These are phyloP conservation scores for Fusarium irregulare DNA, from an alignment of 2,329 filamentous ascomycete species.

Conservation along the genomic window DNA sequence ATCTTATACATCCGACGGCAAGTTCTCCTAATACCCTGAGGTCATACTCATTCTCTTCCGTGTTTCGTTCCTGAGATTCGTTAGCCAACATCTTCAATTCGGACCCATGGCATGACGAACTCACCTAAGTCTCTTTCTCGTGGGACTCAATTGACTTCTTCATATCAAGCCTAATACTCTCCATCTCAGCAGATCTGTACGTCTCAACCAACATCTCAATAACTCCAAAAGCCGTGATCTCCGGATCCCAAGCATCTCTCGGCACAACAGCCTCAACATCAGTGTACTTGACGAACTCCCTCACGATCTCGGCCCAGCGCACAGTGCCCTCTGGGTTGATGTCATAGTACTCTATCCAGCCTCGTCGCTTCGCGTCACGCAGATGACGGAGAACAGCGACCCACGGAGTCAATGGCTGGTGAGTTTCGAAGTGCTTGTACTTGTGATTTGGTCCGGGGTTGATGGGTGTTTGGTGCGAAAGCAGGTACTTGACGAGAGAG, in stretches of 20 bases:
- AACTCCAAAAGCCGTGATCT: slow-evolving; percentile 5
- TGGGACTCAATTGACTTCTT: neutral
- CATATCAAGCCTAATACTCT: neutral
- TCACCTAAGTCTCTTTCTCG: too few relatives aligned
- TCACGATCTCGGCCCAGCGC: slow-evolving; percentile 6
- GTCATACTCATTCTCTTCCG: too few relatives aligned
- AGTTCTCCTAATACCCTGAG: too few relatives aligned
- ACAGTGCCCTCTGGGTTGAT: slow-evolving; percentile 4
- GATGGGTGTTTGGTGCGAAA: neutral
- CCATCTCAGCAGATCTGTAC: neutral
- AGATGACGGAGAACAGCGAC: slow-evolving; percentile 8
- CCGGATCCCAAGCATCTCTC: slow-evolving; percentile 13
- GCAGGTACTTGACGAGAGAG: slow-evolving; percentile 2
- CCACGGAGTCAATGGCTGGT: neutral
- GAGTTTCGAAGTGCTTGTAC: slow-evolving; percentile 16
- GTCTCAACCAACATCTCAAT: slow-evolving; percentile 7
- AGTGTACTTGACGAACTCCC: neutral
- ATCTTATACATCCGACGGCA: too few relatives aligned
- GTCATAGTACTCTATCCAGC: slow-evolving; percentile 16
- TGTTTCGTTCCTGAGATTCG: too few relatives aligned
- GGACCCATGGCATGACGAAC: too few relatives aligned
- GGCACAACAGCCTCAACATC: neutral
- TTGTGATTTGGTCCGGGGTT: slow-evolving; percentile 8
- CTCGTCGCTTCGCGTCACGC: slow-evolving; percentile 13
- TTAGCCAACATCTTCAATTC: too few relatives aligned